These are phyloP conservation scores for Senna siamea DNA, from an alignment of 306 rosid genomes.

Conservation along the genomic window DNA sequence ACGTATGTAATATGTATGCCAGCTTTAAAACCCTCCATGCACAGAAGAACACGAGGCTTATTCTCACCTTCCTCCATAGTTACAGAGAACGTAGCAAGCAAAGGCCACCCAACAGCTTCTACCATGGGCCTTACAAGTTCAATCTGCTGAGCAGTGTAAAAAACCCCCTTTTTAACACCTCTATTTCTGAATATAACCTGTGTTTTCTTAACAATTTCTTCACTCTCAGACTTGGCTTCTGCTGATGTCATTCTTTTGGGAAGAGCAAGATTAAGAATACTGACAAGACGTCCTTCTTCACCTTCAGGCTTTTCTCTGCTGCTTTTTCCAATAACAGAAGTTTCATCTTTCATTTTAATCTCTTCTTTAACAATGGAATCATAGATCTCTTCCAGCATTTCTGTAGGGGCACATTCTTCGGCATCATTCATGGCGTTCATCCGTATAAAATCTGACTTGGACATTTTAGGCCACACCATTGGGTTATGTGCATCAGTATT, in stretches of 20 bases:
- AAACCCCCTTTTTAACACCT: conserved; percentile 86
- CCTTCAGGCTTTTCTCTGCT: conserved; percentile 72
- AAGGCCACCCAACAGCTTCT: conserved; percentile 99
- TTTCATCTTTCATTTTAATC: conserved; percentile 90
- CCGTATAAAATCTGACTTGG: conserved; percentile 86
- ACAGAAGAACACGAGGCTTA: conserved; percentile 84
- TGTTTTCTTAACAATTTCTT: conserved; percentile 89
- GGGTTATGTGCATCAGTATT: conserved; percentile 99
- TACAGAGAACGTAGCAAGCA: conserved; percentile 98
- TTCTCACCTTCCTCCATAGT: conserved; percentile 99
- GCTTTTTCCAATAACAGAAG: conserved; percentile 61
- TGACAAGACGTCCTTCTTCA: conserved; percentile 92
- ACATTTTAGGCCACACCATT: conserved; percentile 99
- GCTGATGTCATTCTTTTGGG: conserved; percentile 71
- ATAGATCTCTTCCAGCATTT: conserved; percentile 89
- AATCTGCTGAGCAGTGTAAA: conserved; percentile 86
- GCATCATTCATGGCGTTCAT: conserved; percentile 89
- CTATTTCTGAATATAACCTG: conserved; percentile 87
- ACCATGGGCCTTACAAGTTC: conserved; percentile 99
- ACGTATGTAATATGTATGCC: conserved; percentile 89
- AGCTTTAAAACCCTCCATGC: conserved; percentile 99
- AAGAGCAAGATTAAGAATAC: conserved; percentile 94
- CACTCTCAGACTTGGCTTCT: conserved; percentile 89
- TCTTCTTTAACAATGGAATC: conserved; percentile 91
- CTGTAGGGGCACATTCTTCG: conserved; percentile 89